These are phyloP conservation scores for Cylindrotheca fusiformis DNA, from an alignment of 108 stramenopile species.

Conservation along the genomic window DNA sequence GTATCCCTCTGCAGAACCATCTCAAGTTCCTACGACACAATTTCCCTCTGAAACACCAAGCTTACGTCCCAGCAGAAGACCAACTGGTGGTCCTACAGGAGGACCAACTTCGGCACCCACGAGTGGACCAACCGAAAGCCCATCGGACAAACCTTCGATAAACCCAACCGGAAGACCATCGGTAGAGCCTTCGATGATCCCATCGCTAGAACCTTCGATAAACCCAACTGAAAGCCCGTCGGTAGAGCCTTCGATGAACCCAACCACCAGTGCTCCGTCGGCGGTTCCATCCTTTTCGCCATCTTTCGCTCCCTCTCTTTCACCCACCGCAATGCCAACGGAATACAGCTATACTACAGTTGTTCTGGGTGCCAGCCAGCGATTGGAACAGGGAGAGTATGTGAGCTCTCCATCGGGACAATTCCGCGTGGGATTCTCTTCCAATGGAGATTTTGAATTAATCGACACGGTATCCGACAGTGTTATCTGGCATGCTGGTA, in stretches of 20 bases:
- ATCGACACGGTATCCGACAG: neutral
- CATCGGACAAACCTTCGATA: neutral
- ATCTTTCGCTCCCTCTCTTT: neutral
- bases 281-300: neutral
- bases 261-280: neutral
- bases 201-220: neutral
- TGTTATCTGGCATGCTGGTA: neutral
- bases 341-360: neutral
- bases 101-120: conserved; percentile 1
- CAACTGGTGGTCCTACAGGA: neutral
- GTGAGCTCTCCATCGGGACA: conserved; percentile 1
- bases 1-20: no score
- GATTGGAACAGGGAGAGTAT: conserved; percentile 10
- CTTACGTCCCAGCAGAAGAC: neutral
- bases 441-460: conserved; percentile 3
- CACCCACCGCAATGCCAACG: neutral
- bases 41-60: neutral
- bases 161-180: neutral
- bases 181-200: neutral
- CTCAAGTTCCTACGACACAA: no score
- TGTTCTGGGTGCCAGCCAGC: neutral
- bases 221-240: neutral
- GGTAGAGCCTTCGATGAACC: neutral
- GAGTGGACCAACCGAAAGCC: neutral
- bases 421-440: conserved; percentile 4